phyloP scores from a whole-genome alignment of 176 grass and related monocot genomes.

The Bonia amplexicaulis region DNA sequence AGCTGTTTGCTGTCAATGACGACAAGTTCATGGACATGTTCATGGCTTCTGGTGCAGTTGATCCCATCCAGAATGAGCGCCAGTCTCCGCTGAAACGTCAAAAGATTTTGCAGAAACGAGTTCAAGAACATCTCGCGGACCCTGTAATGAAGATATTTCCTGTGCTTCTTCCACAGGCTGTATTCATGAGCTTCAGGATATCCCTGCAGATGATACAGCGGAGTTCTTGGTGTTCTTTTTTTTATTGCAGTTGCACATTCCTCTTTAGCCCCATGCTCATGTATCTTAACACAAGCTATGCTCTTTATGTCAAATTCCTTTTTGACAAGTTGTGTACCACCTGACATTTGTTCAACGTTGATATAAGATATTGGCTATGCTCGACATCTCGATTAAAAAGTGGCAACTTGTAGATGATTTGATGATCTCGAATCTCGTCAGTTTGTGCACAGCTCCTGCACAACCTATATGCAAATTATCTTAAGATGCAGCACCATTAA shows the following conservation, averaged over 20 bases:
- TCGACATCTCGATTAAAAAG: background rate
- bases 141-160: conserved; percentile 33
- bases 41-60: conserved; percentile 60
- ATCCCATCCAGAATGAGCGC: conserved; percentile 66
- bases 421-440: conserved; percentile 11
- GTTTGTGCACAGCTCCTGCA: background rate
- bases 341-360: conserved; percentile 13
- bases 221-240: background rate
- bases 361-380: background rate
- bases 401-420: background rate
- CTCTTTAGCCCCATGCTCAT: background rate
- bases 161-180: background rate
- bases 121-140: conserved; percentile 83
- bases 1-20: conserved; percentile 85
- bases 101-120: conserved; percentile 72
- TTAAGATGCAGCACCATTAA: background rate
- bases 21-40: conserved; percentile 99
- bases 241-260: conserved; percentile 13
- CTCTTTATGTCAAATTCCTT: conserved; percentile 33
- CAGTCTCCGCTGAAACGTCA: conserved; percentile 87
- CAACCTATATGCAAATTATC: background rate
- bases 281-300: conserved; percentile 4
- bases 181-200: conserved; percentile 16
- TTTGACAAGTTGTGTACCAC: conserved; percentile 29
- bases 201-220: background rate